Conservation (phyloP, 2,329 filamentous ascomycete species). For the Fusarium fracticaudum region DNA sequence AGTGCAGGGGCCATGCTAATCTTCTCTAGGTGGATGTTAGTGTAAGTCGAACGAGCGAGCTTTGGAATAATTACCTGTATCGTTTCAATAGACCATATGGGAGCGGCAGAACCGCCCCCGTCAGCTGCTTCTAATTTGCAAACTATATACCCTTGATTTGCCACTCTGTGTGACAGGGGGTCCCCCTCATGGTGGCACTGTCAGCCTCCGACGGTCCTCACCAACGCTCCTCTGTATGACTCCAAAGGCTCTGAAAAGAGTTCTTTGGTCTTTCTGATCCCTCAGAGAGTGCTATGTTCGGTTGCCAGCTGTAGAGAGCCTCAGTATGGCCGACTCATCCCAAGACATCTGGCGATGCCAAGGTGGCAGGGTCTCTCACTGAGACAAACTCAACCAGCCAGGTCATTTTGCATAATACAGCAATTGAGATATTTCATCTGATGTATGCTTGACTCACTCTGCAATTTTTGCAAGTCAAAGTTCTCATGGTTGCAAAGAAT, state of each 20-base stretch:
- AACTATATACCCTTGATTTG: no score
- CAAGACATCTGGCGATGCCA: neutral
- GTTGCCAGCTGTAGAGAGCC: fast-evolving
- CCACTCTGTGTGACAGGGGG: no score
- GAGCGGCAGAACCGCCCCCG: no score
- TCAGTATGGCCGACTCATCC: fast-evolving
- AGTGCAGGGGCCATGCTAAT: conserved; percentile 85
- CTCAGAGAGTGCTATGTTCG: no score
- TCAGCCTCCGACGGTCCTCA: neutral
- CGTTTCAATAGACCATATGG: neutral
- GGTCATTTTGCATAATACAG: no score
- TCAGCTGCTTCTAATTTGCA: no score
- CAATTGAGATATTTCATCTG: fast-evolving
- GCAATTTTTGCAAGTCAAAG: neutral
- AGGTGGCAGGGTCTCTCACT: neutral
- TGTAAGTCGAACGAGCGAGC: neutral
- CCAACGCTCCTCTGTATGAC: no score
- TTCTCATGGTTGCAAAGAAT: neutral
- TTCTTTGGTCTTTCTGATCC: neutral
- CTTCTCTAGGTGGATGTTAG: neutral
- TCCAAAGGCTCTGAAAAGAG: fast-evolving
- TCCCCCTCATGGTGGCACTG: fast-evolving
- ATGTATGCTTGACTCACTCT: neutral
- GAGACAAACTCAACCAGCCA: fast-evolving
- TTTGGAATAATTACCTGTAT: neutral